A percentile compares a stretch with the other conserved stretches of the same genome.
phyloP scores from a whole-genome alignment of 805 yeast species.

The Cyberlindnera xishuangbannaensis region DNA sequence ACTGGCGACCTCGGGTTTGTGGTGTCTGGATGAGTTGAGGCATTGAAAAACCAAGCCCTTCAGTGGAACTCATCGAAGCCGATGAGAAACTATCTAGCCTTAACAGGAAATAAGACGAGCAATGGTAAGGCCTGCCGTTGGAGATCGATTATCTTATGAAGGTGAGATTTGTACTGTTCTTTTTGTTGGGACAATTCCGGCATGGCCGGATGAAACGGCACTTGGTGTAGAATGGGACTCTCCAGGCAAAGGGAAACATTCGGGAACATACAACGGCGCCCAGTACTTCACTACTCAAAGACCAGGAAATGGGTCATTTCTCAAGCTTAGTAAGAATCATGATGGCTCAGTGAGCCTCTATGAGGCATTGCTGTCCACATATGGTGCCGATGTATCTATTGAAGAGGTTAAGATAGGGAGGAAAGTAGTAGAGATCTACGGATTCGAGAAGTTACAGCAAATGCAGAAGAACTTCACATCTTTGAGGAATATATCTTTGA shows the following conservation, averaged over 20 bases:
- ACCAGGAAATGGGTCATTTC: constrained; percentile 53
- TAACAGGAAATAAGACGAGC: too few relatives aligned
- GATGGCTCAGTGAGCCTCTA: constrained; percentile 32
- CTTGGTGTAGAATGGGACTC: constrained; percentile 89
- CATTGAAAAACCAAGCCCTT: too few relatives aligned
- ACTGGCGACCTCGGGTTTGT: too few relatives aligned
- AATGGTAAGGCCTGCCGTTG: too few relatives aligned
- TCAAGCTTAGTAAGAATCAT: constrained; percentile 39
- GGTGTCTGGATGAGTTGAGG: not conserved
- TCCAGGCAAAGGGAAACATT: constrained; percentile 59
- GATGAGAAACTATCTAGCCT: too few relatives aligned
- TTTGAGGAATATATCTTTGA: constrained; percentile 46
- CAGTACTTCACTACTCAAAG: constrained; percentile 43
- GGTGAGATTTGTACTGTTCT: constrained; percentile 56
- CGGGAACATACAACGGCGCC: constrained; percentile 51
- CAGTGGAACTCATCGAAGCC: too few relatives aligned
- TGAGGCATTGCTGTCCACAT: constrained; percentile 46
- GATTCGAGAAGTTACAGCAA: constrained; percentile 52
- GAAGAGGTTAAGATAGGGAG: constrained; percentile 42
- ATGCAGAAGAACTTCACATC: constrained; percentile 41
- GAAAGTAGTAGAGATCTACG: constrained; percentile 56
- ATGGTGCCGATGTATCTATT: constrained; percentile 33
- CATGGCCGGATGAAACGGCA: constrained; percentile 55
- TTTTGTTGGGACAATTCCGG: constrained; percentile 53
- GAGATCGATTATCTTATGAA: constrained; percentile 26